These are phyloP conservation scores for Alternaria rosae DNA, from an alignment of 2,329 filamentous ascomycete genomes.

Conservation along the genomic window DNA sequence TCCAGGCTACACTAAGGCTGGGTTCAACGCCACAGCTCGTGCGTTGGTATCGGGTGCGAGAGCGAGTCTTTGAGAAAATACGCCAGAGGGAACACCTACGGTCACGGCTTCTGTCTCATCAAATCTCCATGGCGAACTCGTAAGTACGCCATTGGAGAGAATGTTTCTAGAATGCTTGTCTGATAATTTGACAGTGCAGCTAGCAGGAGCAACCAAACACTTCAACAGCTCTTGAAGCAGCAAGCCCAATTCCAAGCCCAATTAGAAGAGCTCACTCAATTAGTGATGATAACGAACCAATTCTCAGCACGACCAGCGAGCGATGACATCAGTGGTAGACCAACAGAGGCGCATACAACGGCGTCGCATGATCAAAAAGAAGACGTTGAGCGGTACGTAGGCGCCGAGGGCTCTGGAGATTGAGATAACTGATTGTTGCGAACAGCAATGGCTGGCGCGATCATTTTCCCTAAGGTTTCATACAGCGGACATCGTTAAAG, in stretches of 20 bases:
- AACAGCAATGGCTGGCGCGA: background rate
- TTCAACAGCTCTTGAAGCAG: background rate
- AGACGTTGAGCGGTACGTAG: background rate
- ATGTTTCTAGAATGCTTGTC: background rate
- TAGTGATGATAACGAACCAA: background rate
- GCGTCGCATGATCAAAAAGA: background rate
- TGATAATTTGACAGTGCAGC: background rate
- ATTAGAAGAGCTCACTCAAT: background rate
- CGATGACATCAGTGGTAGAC: background rate
- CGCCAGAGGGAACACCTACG: accelerated
- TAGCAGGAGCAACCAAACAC: background rate
- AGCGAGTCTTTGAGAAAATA: background rate
- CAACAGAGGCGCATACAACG: background rate
- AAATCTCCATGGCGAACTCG: background rate
- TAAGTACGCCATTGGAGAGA: background rate
- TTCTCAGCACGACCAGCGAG: background rate
- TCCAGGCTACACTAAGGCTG: no score
- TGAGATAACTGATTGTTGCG: background rate
- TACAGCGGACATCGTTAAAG: background rate
- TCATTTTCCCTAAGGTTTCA: background rate
- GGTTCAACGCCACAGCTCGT: background rate
- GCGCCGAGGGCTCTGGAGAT: background rate
- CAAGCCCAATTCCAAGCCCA: background rate
- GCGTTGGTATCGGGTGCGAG: background rate
- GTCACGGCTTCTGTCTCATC: background rate